Base-by-base conservation (phyloP, 2,329 filamentous ascomycete genomes). In the Plectosphaerella cucumerina region DNA sequence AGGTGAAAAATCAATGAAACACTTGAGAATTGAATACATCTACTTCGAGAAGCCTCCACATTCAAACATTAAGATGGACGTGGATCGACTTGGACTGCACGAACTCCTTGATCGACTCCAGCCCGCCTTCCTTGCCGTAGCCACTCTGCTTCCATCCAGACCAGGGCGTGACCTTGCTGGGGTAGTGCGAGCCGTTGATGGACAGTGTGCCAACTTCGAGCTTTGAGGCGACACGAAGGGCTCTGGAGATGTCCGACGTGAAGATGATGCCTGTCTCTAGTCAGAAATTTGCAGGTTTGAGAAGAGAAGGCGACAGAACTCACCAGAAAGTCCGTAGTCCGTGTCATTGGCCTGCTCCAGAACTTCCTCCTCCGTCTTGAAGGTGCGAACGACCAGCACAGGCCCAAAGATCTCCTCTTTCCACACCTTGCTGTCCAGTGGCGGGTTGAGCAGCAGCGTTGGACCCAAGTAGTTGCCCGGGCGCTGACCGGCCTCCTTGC, bases 401-500 rank as follows among this genome's bases (percentile, higher is more conserved):
- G 80, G 80, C 1, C 80, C 79, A 56, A 84, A 84, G 39, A 84
- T 75, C 60, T 84, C 80, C 54, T 80, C 71, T 12, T 70, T 69
- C 62, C 70, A 75, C 49, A 83, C 77, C 56, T 71, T 65, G 3
- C 70, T 68, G 50, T 71, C 63, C 47, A 73, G 68, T 4, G 67
- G 60, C 0, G 73, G 65, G 47, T 70, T 61, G 35, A 66, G 65
- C 60, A 78, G 78, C 26, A 79, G 66, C 6, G 74, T 74, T 0
- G 75, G 75, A 51, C 72, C 62, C 33, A 79, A 60, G 53, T 70
- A 76, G 57, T 67, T 72, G 17, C 74, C 72, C 55, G 60, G 62
- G 39, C 23, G 23, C 23, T 57, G 75, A 14, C 72, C 71, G 15
- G 81, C 53, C 11, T 58, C 52, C 23, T 57, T 59, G 3, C 69